Evolutionary conservation across 768 basidiomycete species (phyloP).

Genomic region (Amylocystis lapponica): DNA sequence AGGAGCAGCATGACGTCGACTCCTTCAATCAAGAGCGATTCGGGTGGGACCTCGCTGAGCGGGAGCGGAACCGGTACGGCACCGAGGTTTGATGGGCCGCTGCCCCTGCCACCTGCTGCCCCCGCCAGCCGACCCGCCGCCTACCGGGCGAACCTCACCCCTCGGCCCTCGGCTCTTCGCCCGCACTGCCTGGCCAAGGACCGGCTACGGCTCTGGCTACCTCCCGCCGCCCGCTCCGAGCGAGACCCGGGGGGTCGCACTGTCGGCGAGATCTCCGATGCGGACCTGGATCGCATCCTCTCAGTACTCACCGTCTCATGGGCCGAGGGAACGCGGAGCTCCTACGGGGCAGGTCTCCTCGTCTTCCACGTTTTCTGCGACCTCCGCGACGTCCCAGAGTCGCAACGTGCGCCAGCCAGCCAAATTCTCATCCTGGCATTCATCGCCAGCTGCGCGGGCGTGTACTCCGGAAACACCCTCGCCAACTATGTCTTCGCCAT

Average conservation of each 20-base stretch:
- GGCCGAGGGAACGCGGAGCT: slow-evolving; percentile 29
- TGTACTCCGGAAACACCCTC: slow-evolving; percentile 27
- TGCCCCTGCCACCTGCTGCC: neutral
- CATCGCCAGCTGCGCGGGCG: slow-evolving; percentile 16
- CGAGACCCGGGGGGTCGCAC: too few species aligned
- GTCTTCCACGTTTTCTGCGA: too few species aligned
- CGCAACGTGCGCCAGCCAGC: too few species aligned
- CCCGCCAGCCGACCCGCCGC: neutral
- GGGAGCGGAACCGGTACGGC: neutral
- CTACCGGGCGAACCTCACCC: neutral
- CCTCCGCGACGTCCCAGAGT: too few species aligned
- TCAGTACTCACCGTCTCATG: slow-evolving; percentile 22
- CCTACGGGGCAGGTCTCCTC: too few species aligned
- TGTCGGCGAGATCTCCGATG: slow-evolving; percentile 1
- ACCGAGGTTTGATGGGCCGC: slow-evolving; percentile 4
- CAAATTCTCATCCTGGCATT: too few species aligned
- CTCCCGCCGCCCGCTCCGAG: too few species aligned
- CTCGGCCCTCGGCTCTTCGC: neutral
- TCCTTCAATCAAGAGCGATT: neutral
- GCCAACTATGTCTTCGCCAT: too few species aligned
- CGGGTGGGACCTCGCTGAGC: too few species aligned
- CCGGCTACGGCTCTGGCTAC: too few species aligned
- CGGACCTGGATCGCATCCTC: slow-evolving; percentile 20
- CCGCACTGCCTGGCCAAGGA: too few species aligned
- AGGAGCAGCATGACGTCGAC: neutral